Conservation (phyloP, 169 alveolate genomes). For the Cryptosporidium ubiquitum region DNA sequence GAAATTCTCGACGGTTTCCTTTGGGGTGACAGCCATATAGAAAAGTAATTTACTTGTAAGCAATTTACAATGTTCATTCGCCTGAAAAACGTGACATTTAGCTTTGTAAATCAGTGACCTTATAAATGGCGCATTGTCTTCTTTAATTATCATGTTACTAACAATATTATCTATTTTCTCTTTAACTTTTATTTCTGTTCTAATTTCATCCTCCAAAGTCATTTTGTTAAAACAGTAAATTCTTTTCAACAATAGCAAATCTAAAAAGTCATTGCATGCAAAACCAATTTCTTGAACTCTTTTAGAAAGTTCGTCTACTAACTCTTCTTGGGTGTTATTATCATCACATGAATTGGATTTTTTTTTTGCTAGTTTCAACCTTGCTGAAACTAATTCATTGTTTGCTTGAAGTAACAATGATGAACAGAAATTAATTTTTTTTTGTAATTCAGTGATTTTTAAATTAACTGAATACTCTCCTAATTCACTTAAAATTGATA, state of each 20-base stretch:
- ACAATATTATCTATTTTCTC: background rate
- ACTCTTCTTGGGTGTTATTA: background rate
- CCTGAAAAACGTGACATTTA: constrained; percentile 1
- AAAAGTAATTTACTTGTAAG: constrained; percentile 29
- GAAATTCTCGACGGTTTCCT: constrained; percentile 16
- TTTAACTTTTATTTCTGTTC: background rate
- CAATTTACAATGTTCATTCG: constrained; percentile 11
- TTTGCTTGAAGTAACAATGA: background rate
- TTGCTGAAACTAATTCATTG: background rate
- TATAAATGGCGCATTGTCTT: constrained; percentile 34
- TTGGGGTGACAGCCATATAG: constrained; percentile 44
- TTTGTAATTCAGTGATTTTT: constrained; percentile 14
- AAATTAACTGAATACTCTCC: constrained; percentile 15
- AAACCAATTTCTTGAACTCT: background rate
- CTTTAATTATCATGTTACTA: background rate
- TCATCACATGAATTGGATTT: background rate
- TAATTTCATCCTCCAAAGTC: background rate
- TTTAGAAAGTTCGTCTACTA: background rate
- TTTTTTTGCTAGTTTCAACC: background rate
- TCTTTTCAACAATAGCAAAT: constrained; percentile 23
- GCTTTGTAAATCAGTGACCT: constrained; percentile 19
- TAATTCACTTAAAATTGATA: background rate
- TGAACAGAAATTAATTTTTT: constrained; percentile 31
- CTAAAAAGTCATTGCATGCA: constrained; percentile 16
- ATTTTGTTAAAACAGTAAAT: background rate